Evolutionary conservation across 768 basidiomycete genomes (phyloP), one percentile per base, ranked within the genome.

Genomic region (Arthromyces matolae): DNA sequence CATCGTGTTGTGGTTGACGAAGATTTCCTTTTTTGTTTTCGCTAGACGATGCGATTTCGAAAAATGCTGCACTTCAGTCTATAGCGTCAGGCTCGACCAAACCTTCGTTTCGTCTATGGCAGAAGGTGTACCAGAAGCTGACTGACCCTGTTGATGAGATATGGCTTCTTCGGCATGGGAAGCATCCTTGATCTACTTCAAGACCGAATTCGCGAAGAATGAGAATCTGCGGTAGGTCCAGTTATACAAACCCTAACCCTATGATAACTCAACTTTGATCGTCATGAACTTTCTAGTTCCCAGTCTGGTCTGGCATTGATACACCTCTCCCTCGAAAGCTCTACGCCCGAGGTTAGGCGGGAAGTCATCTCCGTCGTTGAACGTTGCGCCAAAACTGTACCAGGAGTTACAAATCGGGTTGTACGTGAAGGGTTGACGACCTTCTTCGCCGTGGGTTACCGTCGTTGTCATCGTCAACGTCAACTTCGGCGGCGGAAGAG

Each of bases 31-130:
- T 36, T 59, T 37, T n/a, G n/a, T n/a, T n/a, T n/a, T n/a, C n/a
- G n/a, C n/a, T n/a, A 68, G 84, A 71, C 44, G 72, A 79, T 40
- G 43, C 70, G 8, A 71, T 79, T 18, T 67, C 75, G 19, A 71
- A 68, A 54, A 81, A 82, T 60, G 41, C 75, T 23, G 64, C 65
- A 2, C 52, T 79, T n/a, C 70, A 75, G 27, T 65, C 73, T 1
- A 62, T 88, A n/a, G 60, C 64, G 14, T 64, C 80, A 0, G 68
- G 71, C 12, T 58, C 69, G 10, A 67, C 77, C 19, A 96, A 92
- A 60, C 88, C 91, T 0, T 85, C 88, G 1, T 96, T 96, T 68
- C 64, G 96, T 32, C 57, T 94, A 12, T 91, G 81, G 80, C 93
- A 95, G 43, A 93, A 89, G 62, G 82, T 90, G 0, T 93, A 91